A percentile compares a stretch with the other conserved stretches of the same genome.
Conservation (phyloP, 306 rosid species). For the Trifolium repens region DNA sequence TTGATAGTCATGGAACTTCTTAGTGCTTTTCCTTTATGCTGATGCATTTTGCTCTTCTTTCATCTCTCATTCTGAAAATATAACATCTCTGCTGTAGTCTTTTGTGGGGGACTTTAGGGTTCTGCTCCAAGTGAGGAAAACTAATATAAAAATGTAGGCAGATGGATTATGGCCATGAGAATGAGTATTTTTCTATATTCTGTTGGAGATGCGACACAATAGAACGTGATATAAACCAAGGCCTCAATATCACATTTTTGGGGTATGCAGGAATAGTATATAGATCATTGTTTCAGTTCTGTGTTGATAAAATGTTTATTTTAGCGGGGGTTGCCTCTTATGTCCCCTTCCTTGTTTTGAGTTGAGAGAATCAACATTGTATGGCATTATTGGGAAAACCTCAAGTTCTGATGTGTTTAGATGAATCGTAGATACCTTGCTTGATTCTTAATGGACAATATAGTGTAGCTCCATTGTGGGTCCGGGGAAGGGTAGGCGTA, state of each 20-base stretch:
- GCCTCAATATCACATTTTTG: background rate
- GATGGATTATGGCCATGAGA: background rate
- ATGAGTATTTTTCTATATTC: background rate
- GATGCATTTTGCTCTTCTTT: background rate
- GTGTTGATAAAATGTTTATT: background rate
- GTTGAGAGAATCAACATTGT: conserved; percentile 2
- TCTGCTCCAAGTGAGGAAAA: background rate
- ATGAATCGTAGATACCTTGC: background rate
- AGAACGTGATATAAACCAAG: background rate
- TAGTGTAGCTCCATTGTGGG: background rate
- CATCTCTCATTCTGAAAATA: background rate
- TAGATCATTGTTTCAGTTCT: background rate
- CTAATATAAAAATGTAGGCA: background rate
- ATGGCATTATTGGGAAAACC: background rate
- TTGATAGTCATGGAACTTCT: background rate
- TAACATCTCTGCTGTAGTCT: background rate
- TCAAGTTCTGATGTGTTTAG: background rate
- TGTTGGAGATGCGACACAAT: background rate
- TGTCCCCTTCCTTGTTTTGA: background rate
- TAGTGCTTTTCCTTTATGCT: background rate
- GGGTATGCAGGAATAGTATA: background rate
- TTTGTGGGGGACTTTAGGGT: background rate
- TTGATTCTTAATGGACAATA: background rate
- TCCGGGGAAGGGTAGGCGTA: background rate
- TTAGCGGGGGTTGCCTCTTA: background rate